Percentiles rank a stretch among this genome's conserved stretches.
Evolutionary conservation across 139 green algal species (phyloP).

Genomic region (Zygnema cylindricum): DNA sequence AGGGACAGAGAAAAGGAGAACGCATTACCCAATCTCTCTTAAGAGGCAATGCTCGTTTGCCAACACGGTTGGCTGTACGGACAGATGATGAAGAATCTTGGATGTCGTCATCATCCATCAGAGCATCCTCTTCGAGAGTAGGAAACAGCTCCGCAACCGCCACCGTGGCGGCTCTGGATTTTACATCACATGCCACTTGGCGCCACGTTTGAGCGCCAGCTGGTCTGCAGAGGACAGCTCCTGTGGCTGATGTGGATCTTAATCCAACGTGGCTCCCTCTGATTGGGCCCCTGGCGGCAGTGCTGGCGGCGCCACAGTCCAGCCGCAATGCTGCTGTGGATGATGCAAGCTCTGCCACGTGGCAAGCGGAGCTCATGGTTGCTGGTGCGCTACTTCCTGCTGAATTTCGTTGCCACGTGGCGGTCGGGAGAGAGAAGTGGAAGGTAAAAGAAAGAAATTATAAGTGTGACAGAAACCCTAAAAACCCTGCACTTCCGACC

Average conservation of each 20-base stretch:
- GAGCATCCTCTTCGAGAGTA: conserved; percentile 15
- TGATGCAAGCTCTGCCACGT: not conserved
- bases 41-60: conserved; percentile 4
- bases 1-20: too few species aligned
- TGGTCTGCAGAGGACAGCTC: not conserved
- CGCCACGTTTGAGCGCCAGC: not conserved
- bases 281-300: not conserved
- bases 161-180: not conserved
- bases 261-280: not conserved
- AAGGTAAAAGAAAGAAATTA: not conserved
- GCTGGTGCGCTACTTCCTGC: too few species aligned
- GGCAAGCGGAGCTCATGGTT: not conserved
- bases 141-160: conserved; percentile 37
- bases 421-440: not conserved
- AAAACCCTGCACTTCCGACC: too few species aligned
- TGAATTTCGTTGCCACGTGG: not conserved
- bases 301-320: not conserved
- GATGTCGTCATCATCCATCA: not conserved
- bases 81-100: not conserved
- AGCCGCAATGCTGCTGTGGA: not conserved
- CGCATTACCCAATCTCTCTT: conserved; percentile 29
- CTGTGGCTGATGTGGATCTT: not conserved
- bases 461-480: not conserved
- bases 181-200: not conserved
- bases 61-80: not conserved